Percentiles rank a stretch among this genome's conserved stretches.
These are phyloP conservation scores for Kitagawia praeruptora DNA, from an alignment of 129 eudicot species.

Conservation along the genomic window DNA sequence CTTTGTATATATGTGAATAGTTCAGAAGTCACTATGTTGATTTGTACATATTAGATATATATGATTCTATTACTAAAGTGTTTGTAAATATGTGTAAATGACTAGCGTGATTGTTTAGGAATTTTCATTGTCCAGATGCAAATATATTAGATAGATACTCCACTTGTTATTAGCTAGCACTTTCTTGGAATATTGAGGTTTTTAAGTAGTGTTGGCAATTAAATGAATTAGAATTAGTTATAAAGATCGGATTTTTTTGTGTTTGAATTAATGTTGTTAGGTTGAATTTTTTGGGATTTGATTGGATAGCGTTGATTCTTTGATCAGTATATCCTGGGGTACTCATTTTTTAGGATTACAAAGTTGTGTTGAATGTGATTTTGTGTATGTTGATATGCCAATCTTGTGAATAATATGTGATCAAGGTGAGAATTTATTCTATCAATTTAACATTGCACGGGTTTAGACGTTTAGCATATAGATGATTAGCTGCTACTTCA, in stretches of 20 bases:
- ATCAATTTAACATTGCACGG: background rate
- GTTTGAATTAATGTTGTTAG: no score
- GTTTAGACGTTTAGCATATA: background rate
- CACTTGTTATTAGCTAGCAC: no score
- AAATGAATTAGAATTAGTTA: background rate
- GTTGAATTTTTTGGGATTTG: background rate
- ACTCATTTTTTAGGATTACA: background rate
- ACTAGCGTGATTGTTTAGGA: no score
- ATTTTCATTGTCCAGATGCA: no score
- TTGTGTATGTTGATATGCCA: background rate
- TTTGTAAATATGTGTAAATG: no score
- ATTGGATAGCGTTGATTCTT: background rate
- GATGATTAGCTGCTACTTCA: background rate
- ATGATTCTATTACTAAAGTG: no score
- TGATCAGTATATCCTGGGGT: background rate
- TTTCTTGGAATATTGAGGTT: no score
- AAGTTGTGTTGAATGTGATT: background rate
- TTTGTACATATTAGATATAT: no score
- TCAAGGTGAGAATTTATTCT: background rate
- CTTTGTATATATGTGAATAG: no score
- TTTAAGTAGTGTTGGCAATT: background rate
- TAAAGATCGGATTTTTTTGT: background rate
- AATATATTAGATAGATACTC: no score
- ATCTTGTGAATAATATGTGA: background rate
- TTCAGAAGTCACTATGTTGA: no score